phyloP scores from a whole-genome alignment of 805 yeast genomes.

The Cyberlindnera petersonii region DNA sequence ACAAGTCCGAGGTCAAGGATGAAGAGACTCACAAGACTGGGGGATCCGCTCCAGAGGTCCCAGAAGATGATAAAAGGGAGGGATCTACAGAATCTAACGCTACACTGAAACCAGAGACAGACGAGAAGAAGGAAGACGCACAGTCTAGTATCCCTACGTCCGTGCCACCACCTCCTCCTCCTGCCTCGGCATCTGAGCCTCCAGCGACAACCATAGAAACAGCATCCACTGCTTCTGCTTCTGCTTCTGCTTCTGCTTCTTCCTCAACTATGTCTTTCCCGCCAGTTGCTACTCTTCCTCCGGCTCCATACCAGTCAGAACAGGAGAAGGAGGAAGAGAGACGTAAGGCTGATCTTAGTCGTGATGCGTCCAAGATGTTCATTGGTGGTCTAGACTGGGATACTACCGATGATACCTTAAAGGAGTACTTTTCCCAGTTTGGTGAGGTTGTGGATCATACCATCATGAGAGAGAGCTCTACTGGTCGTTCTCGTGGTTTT shows the following conservation, averaged over 20 bases:
- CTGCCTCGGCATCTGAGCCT: background rate
- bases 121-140: background rate
- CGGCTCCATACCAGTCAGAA: constrained; percentile 8
- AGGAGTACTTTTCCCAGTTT: constrained; percentile 76
- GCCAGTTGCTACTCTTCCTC: too few species aligned
- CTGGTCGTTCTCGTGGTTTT: constrained; percentile 92
- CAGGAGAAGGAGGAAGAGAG: constrained; percentile 13
- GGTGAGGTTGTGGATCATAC: constrained; percentile 87
- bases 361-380: constrained; percentile 88
- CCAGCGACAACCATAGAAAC: background rate
- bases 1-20: background rate
- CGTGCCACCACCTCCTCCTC: background rate
- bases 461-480: constrained; percentile 84
- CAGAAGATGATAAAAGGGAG: background rate
- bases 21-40: background rate
- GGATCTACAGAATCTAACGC: background rate
- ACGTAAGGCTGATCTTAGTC: constrained; percentile 47
- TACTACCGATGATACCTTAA: constrained; percentile 84
- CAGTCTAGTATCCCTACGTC: too few species aligned
- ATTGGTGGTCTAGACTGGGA: constrained; percentile 98
- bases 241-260: background rate
- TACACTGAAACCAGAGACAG: too few species aligned
- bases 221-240: background rate
- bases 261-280: background rate
- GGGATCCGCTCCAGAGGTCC: background rate